Percentiles rank a stretch among this genome's conserved stretches.
These are phyloP conservation scores for Lactarius hengduanensis DNA, from an alignment of 768 basidiomycete genomes.

Conservation along the genomic window DNA sequence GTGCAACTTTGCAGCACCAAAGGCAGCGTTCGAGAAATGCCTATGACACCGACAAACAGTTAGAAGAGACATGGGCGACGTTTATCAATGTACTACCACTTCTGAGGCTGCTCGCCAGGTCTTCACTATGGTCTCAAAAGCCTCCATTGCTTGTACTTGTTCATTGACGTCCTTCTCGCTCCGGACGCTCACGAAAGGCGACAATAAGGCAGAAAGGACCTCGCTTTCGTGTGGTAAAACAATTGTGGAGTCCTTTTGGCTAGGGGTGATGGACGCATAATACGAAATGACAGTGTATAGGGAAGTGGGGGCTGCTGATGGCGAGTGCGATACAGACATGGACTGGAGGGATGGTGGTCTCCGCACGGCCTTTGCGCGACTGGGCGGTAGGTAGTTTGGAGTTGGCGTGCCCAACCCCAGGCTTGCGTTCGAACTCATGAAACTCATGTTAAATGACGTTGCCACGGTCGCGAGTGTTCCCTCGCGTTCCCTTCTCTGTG, in stretches of 20 bases:
- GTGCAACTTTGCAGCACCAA: constrained; percentile 70
- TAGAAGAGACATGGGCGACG: not conserved
- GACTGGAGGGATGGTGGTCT: constrained; percentile 47
- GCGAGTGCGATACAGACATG: constrained; percentile 32
- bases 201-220: constrained; percentile 56
- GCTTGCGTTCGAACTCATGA: constrained; percentile 41
- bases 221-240: constrained; percentile 56
- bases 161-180: constrained; percentile 49
- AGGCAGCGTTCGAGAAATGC: constrained; percentile 57
- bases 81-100: constrained; percentile 44
- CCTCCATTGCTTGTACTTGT: constrained; percentile 53
- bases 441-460: constrained; percentile 30
- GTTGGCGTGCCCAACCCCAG: constrained; percentile 32
- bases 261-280: constrained; percentile 34
- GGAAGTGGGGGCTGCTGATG: constrained; percentile 42
- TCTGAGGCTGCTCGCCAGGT: constrained; percentile 53
- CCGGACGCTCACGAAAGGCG: constrained; percentile 49
- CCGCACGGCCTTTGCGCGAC: constrained; percentile 35
- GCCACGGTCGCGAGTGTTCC: constrained; percentile 16
- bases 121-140: constrained; percentile 56
- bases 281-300: constrained; percentile 43
- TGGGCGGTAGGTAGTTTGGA: constrained; percentile 21
- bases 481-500: constrained; percentile 36
- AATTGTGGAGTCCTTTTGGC: constrained; percentile 32
- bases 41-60: constrained; percentile 27